Conservation (phyloP, 1,284 basidiomycete genomes). For the Cryptococcus neoformans region DNA sequence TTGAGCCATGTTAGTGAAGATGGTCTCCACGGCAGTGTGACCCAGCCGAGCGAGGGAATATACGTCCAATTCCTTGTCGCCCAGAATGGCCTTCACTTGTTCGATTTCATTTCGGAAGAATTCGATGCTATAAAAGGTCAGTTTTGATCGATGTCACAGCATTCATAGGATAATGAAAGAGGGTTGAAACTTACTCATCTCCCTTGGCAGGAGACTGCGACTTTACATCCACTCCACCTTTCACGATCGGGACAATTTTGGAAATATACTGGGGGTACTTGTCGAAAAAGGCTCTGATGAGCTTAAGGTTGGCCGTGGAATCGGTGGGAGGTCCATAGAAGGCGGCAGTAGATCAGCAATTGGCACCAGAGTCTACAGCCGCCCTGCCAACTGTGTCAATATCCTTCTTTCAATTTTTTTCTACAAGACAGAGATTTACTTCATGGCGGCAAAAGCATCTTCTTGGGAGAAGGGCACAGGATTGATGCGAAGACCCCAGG, state of each 20-base stretch:
- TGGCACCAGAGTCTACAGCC: constrained; percentile 58
- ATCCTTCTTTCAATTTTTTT: too few species aligned
- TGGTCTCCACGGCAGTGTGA: constrained; percentile 15
- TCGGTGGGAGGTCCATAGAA: constrained; percentile 42
- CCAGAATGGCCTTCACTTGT: constrained; percentile 48
- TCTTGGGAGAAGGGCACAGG: constrained; percentile 54
- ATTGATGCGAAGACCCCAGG: constrained; percentile 40
- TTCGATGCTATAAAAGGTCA: constrained; percentile 29
- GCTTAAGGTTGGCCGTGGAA: constrained; percentile 38
- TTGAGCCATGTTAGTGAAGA: constrained; percentile 18
- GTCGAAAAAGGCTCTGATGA: constrained; percentile 45
- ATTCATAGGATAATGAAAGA: background rate
- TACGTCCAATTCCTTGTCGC: constrained; percentile 55
- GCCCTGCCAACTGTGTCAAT: constrained; percentile 22
- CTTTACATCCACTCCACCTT: constrained; percentile 51
- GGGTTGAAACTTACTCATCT: constrained; percentile 9
- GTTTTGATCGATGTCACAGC: background rate
- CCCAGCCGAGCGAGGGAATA: constrained; percentile 38
- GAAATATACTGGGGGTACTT: constrained; percentile 57
- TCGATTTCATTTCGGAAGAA: constrained; percentile 52
- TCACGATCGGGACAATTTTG: constrained; percentile 55
- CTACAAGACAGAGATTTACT: constrained; percentile 23
- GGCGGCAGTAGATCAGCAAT: constrained; percentile 47
- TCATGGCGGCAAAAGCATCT: constrained; percentile 61
- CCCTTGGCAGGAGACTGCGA: background rate